phyloP scores from a whole-genome alignment of 768 basidiomycete species.

The Phanerochaete carnosa region DNA sequence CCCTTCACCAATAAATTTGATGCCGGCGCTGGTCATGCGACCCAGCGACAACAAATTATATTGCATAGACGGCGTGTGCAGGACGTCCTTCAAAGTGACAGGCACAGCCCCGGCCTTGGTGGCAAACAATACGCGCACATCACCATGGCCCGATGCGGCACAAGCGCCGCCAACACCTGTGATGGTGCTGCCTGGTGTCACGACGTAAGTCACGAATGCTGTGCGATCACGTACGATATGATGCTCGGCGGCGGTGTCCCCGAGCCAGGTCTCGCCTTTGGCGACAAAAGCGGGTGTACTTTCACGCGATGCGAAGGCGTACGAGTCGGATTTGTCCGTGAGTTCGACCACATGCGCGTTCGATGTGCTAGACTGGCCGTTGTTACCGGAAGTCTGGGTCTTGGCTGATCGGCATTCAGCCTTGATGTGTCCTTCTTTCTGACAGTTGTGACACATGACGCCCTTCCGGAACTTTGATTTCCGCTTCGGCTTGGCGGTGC shows the following conservation, averaged over 20 bases:
- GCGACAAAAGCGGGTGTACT: background rate
- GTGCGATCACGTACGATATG: constrained; percentile 11
- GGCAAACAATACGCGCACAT: constrained; percentile 3
- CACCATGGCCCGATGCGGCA: constrained; percentile 13
- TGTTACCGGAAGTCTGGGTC: background rate
- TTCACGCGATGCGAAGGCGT: background rate
- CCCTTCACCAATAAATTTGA: background rate
- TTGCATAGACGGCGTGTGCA: constrained; percentile 10
- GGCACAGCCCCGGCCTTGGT: background rate
- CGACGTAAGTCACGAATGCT: constrained; percentile 8
- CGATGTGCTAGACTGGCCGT: no score
- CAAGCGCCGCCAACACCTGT: constrained; percentile 15
- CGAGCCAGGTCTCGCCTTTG: constrained; percentile 13
- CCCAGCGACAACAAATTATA: constrained; percentile 16
- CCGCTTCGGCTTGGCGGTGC: no score
- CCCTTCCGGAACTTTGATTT: background rate
- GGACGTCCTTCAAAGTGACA: constrained; percentile 11
- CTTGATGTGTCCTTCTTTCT: constrained; percentile 3
- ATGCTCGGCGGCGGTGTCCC: constrained; percentile 11
- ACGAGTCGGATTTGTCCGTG: background rate
- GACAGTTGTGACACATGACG: constrained; percentile 4
- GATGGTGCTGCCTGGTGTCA: background rate
- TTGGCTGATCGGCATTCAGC: background rate
- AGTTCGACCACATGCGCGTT: background rate
- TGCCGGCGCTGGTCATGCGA: background rate